Conservation (phyloP, 352 stramenopile species). For the Phytopythium helicoides region DNA sequence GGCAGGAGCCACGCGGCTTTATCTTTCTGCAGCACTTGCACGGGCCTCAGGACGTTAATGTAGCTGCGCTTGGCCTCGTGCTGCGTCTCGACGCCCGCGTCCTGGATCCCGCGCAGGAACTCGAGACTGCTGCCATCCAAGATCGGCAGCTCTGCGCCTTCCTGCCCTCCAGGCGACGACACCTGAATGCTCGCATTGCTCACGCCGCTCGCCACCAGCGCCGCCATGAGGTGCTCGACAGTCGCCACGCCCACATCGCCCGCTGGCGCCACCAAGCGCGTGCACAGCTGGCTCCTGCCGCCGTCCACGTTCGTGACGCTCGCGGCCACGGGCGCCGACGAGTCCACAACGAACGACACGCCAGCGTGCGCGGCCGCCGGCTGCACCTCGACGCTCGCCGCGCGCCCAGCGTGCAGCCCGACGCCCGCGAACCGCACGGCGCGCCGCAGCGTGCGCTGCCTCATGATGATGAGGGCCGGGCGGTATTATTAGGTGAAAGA, state of each 20-base stretch:
- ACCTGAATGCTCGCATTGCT: constrained; percentile 41
- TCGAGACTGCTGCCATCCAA: constrained; percentile 59
- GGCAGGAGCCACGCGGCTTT: constrained; percentile 68
- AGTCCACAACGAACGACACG: constrained; percentile 32
- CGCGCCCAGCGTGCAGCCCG: constrained; percentile 52
- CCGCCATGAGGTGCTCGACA: constrained; percentile 69
- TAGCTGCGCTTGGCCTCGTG: constrained; percentile 14
- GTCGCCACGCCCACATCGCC: constrained; percentile 31
- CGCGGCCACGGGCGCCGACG: constrained; percentile 30
- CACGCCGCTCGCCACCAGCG: constrained; percentile 41
- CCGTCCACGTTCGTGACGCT: constrained; percentile 35
- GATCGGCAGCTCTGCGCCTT: constrained; percentile 50
- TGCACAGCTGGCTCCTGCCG: constrained; percentile 53
- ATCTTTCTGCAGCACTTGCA: constrained; percentile 61
- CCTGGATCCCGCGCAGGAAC: constrained; percentile 37
- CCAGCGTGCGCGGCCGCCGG: constrained; percentile 27
- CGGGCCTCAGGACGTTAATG: constrained; percentile 38
- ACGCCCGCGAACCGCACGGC: constrained; percentile 50
- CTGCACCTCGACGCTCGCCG: constrained; percentile 27
- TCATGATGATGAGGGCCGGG: no score
- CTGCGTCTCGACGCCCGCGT: constrained; percentile 33
- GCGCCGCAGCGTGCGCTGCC: constrained; percentile 50
- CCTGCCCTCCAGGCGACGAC: not conserved
- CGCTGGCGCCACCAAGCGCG: constrained; percentile 26
- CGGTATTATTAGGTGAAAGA: no score